Percentiles rank a stretch among this genome's conserved stretches.
Evolutionary conservation across 2,329 filamentous ascomycete genomes (phyloP).

Genomic region (Mariannaea sp.): DNA sequence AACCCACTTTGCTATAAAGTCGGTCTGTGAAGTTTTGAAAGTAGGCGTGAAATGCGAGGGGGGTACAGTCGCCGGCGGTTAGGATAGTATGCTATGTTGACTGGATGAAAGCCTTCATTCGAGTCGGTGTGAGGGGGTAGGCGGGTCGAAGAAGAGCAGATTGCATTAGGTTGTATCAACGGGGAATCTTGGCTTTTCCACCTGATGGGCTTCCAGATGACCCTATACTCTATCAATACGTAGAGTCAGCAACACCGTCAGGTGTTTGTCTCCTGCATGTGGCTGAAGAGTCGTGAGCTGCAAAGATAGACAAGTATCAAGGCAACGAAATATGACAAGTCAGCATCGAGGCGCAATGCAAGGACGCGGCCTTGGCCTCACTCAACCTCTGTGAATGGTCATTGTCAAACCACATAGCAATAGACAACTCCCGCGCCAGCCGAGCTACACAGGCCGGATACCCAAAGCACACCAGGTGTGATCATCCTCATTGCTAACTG

Average conservation of each 20-base stretch:
- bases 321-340: conserved; percentile 15
- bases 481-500: conserved; percentile 5
- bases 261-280: not conserved
- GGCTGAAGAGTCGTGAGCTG: conserved; percentile 6
- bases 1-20: conserved; percentile 6
- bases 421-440: not conserved
- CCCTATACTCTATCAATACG: no score
- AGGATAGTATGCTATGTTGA: no score
- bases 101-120: conserved; percentile 1
- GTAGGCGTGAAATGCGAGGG: conserved; percentile 23
- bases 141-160: not conserved
- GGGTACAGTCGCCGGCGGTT: conserved; percentile 5
- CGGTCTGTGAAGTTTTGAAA: conserved; percentile 9
- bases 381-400: conserved; percentile 9
- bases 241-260: no score
- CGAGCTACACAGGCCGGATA: conserved; percentile 1
- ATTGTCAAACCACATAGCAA: conserved; percentile 9
- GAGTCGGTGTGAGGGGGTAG: conserved; percentile 5
- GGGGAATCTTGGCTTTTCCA: conserved; percentile 1
- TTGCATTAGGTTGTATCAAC: not conserved
- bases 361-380: conserved; percentile 7
- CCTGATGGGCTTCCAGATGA: no score
- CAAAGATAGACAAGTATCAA: not conserved
- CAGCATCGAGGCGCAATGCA: conserved; percentile 2
- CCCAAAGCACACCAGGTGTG: not conserved